These are phyloP conservation scores for Malassezia nana DNA, from an alignment of 1,284 basidiomycete genomes.

Conservation along the genomic window DNA sequence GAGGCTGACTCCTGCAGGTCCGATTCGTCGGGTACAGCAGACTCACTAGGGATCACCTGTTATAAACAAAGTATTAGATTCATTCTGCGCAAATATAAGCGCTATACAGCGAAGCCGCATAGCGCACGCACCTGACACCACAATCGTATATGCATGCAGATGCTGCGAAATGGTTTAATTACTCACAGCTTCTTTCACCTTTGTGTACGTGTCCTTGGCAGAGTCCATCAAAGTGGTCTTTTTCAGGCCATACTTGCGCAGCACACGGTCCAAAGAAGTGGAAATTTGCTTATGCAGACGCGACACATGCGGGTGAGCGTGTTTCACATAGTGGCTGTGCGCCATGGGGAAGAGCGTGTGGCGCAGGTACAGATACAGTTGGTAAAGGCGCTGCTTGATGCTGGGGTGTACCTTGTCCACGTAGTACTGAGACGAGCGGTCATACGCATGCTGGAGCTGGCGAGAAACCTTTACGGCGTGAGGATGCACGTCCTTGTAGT, in stretches of 20 bases:
- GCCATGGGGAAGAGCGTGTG: conserved; percentile 12
- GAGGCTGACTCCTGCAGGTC: not conserved
- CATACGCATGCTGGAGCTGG: conserved; percentile 23
- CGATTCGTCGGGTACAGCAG: not conserved
- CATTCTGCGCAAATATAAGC: conserved; percentile 1
- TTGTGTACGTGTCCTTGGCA: conserved; percentile 13
- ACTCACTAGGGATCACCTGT: conserved; percentile 1
- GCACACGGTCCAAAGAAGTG: conserved; percentile 4
- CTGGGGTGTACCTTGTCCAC: conserved; percentile 36
- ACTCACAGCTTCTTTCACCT: conserved; percentile 6
- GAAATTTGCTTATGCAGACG: not conserved
- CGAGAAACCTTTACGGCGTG: conserved; percentile 28
- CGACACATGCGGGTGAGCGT: conserved; percentile 17
- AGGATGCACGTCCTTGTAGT: conserved; percentile 41
- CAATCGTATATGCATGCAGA: not conserved
- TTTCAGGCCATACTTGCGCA: conserved; percentile 13
- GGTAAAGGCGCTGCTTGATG: conserved; percentile 22
- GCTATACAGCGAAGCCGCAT: conserved; percentile 1
- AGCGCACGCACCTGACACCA: conserved; percentile 8
- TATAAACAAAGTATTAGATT: conserved; percentile 11
- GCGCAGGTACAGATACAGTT: conserved; percentile 27
- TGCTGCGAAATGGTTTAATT: not conserved
- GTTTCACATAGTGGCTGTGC: conserved; percentile 15
- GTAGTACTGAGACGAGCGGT: conserved; percentile 29
- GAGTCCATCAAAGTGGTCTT: conserved; percentile 3